Evolutionary conservation across 176 grass and related monocot genomes (phyloP).

Genomic region (Musa beccarii): DNA sequence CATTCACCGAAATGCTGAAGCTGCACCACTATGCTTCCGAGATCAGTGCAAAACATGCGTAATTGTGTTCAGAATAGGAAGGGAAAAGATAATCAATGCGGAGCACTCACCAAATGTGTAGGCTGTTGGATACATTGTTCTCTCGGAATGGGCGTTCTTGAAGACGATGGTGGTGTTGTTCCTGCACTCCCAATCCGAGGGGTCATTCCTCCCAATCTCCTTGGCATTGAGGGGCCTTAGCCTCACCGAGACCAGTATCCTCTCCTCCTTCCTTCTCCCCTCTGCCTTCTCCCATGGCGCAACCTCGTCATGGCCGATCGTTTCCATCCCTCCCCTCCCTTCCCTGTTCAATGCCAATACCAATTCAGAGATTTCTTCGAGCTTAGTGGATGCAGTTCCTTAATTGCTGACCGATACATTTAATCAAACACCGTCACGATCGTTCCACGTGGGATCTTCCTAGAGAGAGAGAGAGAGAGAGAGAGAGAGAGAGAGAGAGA

Average conservation of each 20-base stretch:
- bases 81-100: neutral
- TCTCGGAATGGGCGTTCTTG: constrained; percentile 54
- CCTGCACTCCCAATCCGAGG: constrained; percentile 63
- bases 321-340: constrained; percentile 14
- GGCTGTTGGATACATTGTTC: constrained; percentile 53
- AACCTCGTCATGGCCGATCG: constrained; percentile 26
- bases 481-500: too few relatives aligned
- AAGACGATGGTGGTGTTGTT: constrained; percentile 53
- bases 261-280: constrained; percentile 36
- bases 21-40: too few relatives aligned
- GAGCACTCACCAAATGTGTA: constrained; percentile 75
- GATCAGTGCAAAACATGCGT: too few relatives aligned
- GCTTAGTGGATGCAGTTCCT: too few relatives aligned
- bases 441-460: too few relatives aligned
- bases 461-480: too few relatives aligned
- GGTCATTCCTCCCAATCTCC: constrained; percentile 53
- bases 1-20: too few relatives aligned
- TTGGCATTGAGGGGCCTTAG: constrained; percentile 61
- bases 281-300: constrained; percentile 26
- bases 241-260: constrained; percentile 80
- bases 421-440: too few relatives aligned
- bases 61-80: neutral
- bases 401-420: too few relatives aligned
- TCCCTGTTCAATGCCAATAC: neutral
- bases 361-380: too few relatives aligned